These are phyloP conservation scores for Globisporangium apiculatum DNA, from an alignment of 352 stramenopile genomes.

Conservation along the genomic window DNA sequence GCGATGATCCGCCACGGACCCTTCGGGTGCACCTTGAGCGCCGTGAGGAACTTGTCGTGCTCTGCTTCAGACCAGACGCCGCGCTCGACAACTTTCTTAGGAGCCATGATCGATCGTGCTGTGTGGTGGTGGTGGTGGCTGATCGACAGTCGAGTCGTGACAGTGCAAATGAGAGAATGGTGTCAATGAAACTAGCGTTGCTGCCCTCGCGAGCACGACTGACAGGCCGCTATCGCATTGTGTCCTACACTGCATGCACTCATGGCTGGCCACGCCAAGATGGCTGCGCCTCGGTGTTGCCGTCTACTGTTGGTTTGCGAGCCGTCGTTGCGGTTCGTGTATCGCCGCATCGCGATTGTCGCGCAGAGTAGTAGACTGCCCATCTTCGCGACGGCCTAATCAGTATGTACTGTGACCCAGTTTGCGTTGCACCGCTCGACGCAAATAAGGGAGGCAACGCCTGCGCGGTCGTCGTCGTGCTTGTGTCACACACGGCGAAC, in stretches of 20 bases:
- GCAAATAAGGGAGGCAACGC: too few species aligned
- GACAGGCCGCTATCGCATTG: background rate
- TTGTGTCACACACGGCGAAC: background rate
- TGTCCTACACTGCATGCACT: constrained; percentile 1
- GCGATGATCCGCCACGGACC: constrained; percentile 24
- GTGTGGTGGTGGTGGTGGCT: background rate
- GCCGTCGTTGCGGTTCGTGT: too few species aligned
- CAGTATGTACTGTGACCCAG: too few species aligned
- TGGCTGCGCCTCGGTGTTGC: background rate
- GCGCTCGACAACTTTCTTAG: constrained; percentile 1
- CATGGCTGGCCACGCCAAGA: background rate
- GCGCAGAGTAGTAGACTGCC: too few species aligned
- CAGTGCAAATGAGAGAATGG: too few species aligned
- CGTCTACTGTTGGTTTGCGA: too few species aligned
- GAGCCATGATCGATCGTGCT: background rate
- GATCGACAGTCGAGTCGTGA: background rate
- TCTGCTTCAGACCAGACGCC: constrained; percentile 28
- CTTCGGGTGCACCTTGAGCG: constrained; percentile 15
- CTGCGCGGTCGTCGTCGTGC: background rate
- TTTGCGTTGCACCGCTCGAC: too few species aligned
- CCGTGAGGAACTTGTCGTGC: constrained; percentile 23
- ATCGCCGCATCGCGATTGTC: too few species aligned
- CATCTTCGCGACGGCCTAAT: background rate
- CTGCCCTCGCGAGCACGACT: too few species aligned
- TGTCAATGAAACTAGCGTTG: too few species aligned